Conservation (phyloP, 1,284 basidiomycete species). For the Austroboletus niveus region DNA sequence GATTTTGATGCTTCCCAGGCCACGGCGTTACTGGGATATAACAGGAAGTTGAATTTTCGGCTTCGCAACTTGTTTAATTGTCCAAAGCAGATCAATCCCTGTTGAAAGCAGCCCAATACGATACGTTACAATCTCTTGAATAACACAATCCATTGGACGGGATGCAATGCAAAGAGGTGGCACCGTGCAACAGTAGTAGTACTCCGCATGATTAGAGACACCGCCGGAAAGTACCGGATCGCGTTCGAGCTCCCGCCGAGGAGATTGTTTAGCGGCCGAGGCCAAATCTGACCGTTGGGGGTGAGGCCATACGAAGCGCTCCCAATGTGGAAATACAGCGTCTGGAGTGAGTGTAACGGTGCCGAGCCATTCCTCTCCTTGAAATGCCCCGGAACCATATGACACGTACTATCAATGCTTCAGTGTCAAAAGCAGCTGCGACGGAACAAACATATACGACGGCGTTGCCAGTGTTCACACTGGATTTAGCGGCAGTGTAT, state of each 20-base stretch:
- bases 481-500: conserved; percentile 42
- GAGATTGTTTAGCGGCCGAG: conserved; percentile 42
- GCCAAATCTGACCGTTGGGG: conserved; percentile 55
- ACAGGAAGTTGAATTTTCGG: too few relatives aligned
- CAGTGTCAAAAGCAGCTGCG: background rate
- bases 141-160: too few relatives aligned
- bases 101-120: too few relatives aligned
- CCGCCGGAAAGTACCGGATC: conserved; percentile 11
- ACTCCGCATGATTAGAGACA: too few relatives aligned
- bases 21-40: too few relatives aligned
- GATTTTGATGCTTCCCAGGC: too few relatives aligned
- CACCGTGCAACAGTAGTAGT: too few relatives aligned
- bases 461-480: conserved; percentile 40
- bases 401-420: conserved; percentile 31
- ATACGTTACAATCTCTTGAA: too few relatives aligned
- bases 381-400: conserved; percentile 54
- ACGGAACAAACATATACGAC: conserved; percentile 29
- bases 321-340: conserved; percentile 43
- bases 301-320: conserved; percentile 37
- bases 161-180: too few relatives aligned
- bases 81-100: too few relatives aligned
- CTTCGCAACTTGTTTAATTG: too few relatives aligned
- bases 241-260: conserved; percentile 39
- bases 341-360: conserved; percentile 44
- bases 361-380: conserved; percentile 52